Evolutionary conservation across 129 eudicot species (phyloP), one percentile per base, ranked within the genome.

Genomic region (Lactuca saligna): DNA sequence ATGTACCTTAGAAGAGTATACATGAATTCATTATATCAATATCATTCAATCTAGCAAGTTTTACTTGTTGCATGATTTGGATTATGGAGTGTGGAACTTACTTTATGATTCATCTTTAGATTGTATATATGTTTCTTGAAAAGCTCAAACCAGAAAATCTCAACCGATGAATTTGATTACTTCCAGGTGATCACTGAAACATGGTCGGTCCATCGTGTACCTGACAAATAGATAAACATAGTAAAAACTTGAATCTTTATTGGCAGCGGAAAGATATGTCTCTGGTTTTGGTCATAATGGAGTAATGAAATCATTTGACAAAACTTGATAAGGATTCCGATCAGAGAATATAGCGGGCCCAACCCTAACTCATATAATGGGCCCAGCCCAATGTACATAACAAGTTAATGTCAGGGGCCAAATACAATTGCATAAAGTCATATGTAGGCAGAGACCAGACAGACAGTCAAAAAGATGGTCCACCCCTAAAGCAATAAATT

Each of bases 81-180:
- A 61, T 69, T 35, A 68, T n/a, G 73, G 17, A 61, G 51, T 67
- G 61, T 64, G 66, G 29, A 75, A 81, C 89, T 78, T 83, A 86
- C 96, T 78, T 91, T 86, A 72, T 92, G 98, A 75, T 92, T 92
- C 32, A 96, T 92, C 82, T 92, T 92, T 72, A 92, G 68, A 78
- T 92, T 92, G 75, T 92, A 96, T 66, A 92, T 92, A 61, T 92
- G 98, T 81, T 92, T 92, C 91, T 92, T 92, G 77, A 92, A 92
- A 68, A 92, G 85, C 59, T 92, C 98, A 33, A 91, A 84, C 96
- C 98, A 92, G 51, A 92, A 25, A 88, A 82, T 92, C 98, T 80
- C 88, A 88, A 76, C 96, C 86, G 37, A 92, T 84, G 70, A 92
- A 92, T 78, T 92, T 92, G 79, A 92, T 86, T 17, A 95, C 98